Percentiles rank a stretch among this genome's conserved stretches.
These are phyloP conservation scores for Phialophora tarda DNA, from an alignment of 2,329 filamentous ascomycete species.

Conservation along the genomic window DNA sequence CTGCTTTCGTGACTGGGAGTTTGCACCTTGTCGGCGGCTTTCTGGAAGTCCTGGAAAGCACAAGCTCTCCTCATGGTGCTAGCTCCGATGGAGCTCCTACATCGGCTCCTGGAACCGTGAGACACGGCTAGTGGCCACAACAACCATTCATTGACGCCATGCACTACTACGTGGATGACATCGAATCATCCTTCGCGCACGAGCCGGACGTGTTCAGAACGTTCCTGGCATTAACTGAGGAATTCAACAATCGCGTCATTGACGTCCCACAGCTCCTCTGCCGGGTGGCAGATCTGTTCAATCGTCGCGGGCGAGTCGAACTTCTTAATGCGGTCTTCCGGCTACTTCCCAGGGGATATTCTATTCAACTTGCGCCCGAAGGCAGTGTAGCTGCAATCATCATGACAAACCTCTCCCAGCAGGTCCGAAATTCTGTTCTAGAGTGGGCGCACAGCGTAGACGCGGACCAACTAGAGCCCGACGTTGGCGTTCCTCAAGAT, in stretches of 20 bases:
- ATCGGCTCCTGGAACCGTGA: too few relatives aligned
- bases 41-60: conserved; percentile 70
- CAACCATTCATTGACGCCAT: not conserved
- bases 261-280: not conserved
- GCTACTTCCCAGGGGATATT: not conserved
- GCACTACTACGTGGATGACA: not conserved
- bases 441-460: not conserved
- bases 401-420: too few relatives aligned
- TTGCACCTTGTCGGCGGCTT: conserved; percentile 82
- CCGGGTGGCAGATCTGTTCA: not conserved
- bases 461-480: not conserved
- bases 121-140: not conserved
- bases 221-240: not conserved
- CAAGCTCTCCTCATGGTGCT: not conserved
- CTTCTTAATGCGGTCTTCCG: not conserved
- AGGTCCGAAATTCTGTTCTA: not conserved
- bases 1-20: conserved; percentile 79
- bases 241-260: not conserved
- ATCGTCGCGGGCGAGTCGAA: too few relatives aligned
- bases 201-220: not conserved
- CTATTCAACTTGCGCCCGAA: not conserved
- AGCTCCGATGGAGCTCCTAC: not conserved
- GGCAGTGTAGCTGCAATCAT: not conserved
- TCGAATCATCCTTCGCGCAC: not conserved
- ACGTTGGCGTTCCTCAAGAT: not conserved